Evolutionary conservation across 768 basidiomycete genomes (phyloP).

Genomic region (Cystoderma amianthinum): DNA sequence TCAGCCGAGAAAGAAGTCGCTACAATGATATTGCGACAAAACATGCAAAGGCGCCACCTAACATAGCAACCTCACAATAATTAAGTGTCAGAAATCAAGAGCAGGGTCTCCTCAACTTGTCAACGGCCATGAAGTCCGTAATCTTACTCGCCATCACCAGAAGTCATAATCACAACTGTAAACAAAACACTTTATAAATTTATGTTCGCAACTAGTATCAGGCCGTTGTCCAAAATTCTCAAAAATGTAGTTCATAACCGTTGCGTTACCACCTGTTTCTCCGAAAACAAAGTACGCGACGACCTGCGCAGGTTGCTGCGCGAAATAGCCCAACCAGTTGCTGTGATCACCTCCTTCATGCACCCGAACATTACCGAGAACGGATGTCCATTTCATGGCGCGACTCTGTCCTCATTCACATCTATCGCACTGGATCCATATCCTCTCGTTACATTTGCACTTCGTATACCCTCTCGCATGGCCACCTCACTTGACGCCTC

Average conservation of each 20-base stretch:
- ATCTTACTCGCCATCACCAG: too few species aligned
- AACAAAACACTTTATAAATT: background rate
- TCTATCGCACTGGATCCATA: constrained; percentile 87
- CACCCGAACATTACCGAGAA: constrained; percentile 15
- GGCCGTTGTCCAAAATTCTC: constrained; percentile 3
- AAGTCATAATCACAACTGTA: too few species aligned
- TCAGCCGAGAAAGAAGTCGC: too few species aligned
- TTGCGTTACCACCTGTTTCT: too few species aligned
- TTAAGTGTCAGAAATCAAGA: too few species aligned
- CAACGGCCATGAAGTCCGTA: too few species aligned
- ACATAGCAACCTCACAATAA: too few species aligned
- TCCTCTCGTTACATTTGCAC: constrained; percentile 84
- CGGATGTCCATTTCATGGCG: constrained; percentile 60
- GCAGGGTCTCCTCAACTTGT: too few species aligned
- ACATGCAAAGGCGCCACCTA: too few species aligned
- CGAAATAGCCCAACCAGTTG: constrained; percentile 78
- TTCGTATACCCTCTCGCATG: constrained; percentile 87
- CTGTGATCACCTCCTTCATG: constrained; percentile 72
- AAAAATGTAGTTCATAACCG: background rate
- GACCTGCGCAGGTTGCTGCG: constrained; percentile 57
- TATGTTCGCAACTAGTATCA: too few species aligned
- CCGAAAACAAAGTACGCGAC: background rate
- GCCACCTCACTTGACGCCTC: constrained; percentile 46
- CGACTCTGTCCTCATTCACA: constrained; percentile 90
- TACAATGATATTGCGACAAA: too few species aligned